Base-by-base conservation (phyloP, 1,284 basidiomycete genomes). In the Puccinia hordei region DNA sequence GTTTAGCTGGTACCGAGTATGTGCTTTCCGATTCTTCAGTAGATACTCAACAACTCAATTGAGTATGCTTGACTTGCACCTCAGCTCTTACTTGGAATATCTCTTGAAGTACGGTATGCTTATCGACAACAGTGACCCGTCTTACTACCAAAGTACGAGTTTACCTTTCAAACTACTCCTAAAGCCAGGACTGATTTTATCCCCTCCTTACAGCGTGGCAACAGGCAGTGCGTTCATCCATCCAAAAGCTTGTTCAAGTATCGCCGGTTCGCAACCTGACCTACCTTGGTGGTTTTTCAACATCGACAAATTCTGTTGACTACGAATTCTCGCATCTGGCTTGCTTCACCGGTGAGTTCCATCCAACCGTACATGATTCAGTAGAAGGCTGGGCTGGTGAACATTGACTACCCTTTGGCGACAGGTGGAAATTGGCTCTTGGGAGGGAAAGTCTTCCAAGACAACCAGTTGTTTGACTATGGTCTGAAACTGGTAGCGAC, bases 11-110 rank as follows among this genome's bases (percentile, higher is more conserved):
- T 17, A 69, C 69, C 9, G 78, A 80, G 78, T 80, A 38, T 24
- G 69, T 80, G 0, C 22, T 19, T 59, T 71, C 51, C n/a, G 17
- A 13, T 9, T 4, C 2, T 59, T 13, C 8, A 19, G 17, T 15
- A 66, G 57, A 68, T 49, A 49, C 15, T 9, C 17, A 33, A 15
- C 17, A 12, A n/a, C 46, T 13, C n/a, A 68, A 22, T 12, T 10
- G 8, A 30, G 35, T 66, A 41, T 24, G 35, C 65, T 57, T 4
- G 38, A 49, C 17, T 8, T 10, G 2, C 24, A 2, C 13, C 27
- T 41, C 41, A 81, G 79, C 63, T 81, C 79, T 33, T 81, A 81
- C 46, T 74, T 51, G 4, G 79, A 81, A 74, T 81, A 81, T 53
- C 61, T 81, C n/a, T 73, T 81, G 38, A 81, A 81, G 38, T 81